phyloP scores from a whole-genome alignment of 202 grass and related monocot species.

The Tripidium arundinaceum region DNA sequence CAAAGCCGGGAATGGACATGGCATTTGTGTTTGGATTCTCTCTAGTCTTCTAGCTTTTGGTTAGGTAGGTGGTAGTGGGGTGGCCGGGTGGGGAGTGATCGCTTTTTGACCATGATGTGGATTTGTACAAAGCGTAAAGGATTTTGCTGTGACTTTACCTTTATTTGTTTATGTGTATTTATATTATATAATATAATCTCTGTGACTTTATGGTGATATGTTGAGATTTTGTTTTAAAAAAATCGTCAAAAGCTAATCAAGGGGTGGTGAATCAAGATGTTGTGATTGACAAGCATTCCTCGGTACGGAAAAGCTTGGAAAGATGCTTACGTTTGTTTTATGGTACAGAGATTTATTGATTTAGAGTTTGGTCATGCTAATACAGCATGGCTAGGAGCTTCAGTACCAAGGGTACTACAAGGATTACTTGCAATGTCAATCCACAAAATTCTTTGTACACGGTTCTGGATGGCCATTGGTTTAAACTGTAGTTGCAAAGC shows the following conservation, averaged over 20 bases:
- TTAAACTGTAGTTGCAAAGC: neutral
- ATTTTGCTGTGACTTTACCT: neutral
- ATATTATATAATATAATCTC: neutral
- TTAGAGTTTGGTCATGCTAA: neutral
- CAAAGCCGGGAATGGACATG: conserved; percentile 42
- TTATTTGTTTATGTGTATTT: neutral
- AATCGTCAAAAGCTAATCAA: neutral
- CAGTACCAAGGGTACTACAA: conserved; percentile 6
- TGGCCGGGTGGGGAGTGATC: neutral
- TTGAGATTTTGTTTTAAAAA: neutral
- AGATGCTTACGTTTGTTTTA: conserved; percentile 6
- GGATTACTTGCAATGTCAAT: neutral
- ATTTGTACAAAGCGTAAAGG: conserved; percentile 2
- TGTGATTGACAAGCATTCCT: conserved; percentile 1
- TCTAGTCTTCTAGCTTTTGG: conserved; percentile 16
- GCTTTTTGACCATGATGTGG: conserved; percentile 36
- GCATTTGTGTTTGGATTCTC: conserved; percentile 40
- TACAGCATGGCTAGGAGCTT: neutral
- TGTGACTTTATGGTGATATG: neutral
- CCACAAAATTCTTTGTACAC: neutral
- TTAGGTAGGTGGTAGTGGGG: conserved; percentile 34
- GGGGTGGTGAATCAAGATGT: neutral
- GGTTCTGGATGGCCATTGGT: neutral
- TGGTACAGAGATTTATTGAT: neutral
- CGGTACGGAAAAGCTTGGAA: conserved; percentile 4